Evolutionary conservation across 352 stramenopile species (phyloP), one percentile per base, ranked within the genome.

Genomic region (Globisporangium cystogenes): DNA sequence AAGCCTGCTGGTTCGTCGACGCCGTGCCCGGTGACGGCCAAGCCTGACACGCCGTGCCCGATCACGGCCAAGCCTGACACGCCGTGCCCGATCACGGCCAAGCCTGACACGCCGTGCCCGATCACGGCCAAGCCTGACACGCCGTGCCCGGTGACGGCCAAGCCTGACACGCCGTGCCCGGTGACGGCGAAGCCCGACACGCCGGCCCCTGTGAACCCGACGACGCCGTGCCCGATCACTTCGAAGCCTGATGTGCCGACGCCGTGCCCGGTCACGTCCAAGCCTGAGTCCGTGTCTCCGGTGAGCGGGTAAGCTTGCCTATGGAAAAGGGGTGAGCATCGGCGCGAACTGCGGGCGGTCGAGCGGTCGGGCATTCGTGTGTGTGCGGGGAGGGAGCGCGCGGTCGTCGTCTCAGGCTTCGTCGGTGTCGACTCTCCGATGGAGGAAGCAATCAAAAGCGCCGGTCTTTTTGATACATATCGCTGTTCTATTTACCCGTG

Each of bases 111-210:
- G 10, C 40, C 51, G 6, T 54, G 53, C 23, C 45, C 53, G 21
- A 2, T 45, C 0, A 60, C 54, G 37, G n/a, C 37, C 1, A 43
- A 44, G 33, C 56, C 60, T 0, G 41, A 51, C 31, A 53, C 65
- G 0, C 64, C 65, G 36, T 49, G 37, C 31, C 54, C 54, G n/a
- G 18, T 54, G 11, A 60, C 54, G 18, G 23, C 54, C 4, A 54
- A 48, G 54, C 54, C 54, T 0, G 42, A 53, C 24, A 73, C 65
- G 26, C 65, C 65, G 37, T 74, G 65, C 55, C 65, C 65, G n/a
- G 29, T 74, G 12, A 74, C 65, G 2, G 26, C 51, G 41, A 36
- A 41, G 26, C 56, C 60, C 0, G 31, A 41, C n/a, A 47, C 60
- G 42, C 64, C 60, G 46, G 65, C 60, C 24, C 60, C 64, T 46